Evolutionary conservation across 768 basidiomycete genomes (phyloP).

Genomic region (Pisolithus orientalis): DNA sequence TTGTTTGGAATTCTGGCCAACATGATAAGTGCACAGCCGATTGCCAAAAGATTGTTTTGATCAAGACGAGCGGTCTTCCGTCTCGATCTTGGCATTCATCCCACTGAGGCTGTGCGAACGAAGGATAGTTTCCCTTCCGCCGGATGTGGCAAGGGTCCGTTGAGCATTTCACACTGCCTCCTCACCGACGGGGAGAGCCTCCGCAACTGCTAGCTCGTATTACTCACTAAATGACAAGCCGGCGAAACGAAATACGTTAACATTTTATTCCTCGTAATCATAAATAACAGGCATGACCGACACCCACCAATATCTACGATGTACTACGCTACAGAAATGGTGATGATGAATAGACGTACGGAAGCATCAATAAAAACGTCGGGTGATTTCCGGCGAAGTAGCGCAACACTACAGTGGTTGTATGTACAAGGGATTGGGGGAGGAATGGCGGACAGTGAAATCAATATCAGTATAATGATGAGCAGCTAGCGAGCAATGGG

Average conservation of each 20-base stretch:
- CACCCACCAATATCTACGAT: conserved; percentile 13
- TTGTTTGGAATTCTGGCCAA: neutral
- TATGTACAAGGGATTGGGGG: conserved; percentile 4
- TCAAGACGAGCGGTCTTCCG: neutral
- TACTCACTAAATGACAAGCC: neutral
- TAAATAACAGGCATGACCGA: conserved; percentile 10
- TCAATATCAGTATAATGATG: conserved; percentile 2
- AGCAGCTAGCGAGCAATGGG: neutral
- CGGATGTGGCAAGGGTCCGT: neutral
- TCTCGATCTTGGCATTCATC: neutral
- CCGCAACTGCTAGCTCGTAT: neutral
- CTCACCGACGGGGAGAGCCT: neutral
- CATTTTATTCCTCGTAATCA: conserved; percentile 9
- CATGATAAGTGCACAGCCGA: no score
- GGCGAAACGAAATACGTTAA: neutral
- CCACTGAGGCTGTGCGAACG: neutral
- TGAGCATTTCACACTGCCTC: neutral
- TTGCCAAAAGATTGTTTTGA: neutral
- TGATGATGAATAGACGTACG: neutral
- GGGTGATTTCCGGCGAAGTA: neutral
- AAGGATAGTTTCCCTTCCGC: neutral
- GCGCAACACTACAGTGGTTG: conserved; percentile 1
- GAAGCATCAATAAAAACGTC: conserved; percentile 1
- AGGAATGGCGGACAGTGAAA: conserved; percentile 1
- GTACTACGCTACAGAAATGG: conserved; percentile 13